Evolutionary conservation across 164 flowering plant species (phyloP).

Genomic region (Litsea cubeba): DNA sequence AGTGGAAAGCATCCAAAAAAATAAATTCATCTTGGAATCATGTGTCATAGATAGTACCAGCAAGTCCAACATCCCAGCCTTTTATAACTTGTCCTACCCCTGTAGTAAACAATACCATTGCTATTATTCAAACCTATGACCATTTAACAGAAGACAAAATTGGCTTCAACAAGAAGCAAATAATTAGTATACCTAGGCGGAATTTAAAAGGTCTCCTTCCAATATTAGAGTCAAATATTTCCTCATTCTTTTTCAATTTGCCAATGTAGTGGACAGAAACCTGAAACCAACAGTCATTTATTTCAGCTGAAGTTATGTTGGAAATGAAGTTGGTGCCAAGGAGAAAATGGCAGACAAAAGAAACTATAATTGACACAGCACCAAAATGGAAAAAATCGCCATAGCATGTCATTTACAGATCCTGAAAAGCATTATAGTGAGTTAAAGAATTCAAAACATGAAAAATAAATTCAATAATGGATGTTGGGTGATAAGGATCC

Average conservation of each 20-base stretch:
- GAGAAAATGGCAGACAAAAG: background rate
- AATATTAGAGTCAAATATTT: conserved; percentile 75
- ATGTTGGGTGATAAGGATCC: background rate
- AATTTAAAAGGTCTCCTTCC: conserved; percentile 72
- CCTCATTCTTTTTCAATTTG: conserved; percentile 71
- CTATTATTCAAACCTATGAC: background rate
- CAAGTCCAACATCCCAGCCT: conserved; percentile 94
- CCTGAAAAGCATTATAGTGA: background rate
- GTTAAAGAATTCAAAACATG: background rate
- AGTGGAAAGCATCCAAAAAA: background rate
- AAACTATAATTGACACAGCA: background rate
- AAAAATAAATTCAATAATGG: background rate
- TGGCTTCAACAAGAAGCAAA: background rate
- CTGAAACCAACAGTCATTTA: conserved; percentile 33
- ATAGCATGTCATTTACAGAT: background rate
- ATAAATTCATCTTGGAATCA: background rate
- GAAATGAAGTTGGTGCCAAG: background rate
- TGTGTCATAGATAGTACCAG: conserved; percentile 37
- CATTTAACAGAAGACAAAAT: background rate
- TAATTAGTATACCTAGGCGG: conserved; percentile 56
- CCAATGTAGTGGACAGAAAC: conserved; percentile 78
- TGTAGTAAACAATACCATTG: conserved; percentile 23
- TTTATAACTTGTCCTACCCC: conserved; percentile 80
- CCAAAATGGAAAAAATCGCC: too few relatives aligned
- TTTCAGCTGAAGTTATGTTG: background rate